Percentiles rank a stretch among this genome's conserved stretches.
These are phyloP conservation scores for Cryptococcus sp. DNA, from an alignment of 1,284 basidiomycete genomes.

Conservation along the genomic window DNA sequence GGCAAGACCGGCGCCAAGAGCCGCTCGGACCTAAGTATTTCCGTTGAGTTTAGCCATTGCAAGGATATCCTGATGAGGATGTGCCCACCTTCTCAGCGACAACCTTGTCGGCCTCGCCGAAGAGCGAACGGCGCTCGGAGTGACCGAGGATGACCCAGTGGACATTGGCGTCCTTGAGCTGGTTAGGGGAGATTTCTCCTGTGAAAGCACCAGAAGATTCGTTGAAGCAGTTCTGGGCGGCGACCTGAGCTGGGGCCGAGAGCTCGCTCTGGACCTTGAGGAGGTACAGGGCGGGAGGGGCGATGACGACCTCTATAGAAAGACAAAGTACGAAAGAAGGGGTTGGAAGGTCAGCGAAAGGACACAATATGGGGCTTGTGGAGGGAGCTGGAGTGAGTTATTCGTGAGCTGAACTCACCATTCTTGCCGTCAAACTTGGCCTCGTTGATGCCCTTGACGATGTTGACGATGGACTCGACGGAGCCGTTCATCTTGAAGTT, in stretches of 20 bases:
- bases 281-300: slow-evolving; percentile 86
- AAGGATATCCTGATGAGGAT: too few species aligned
- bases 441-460: slow-evolving; percentile 71
- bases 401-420: slow-evolving; percentile 59
- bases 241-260: slow-evolving; percentile 68
- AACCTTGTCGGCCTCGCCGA: slow-evolving; percentile 80
- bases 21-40: slow-evolving; percentile 62
- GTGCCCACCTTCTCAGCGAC: slow-evolving; percentile 79
- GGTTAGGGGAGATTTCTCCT: slow-evolving; percentile 84
- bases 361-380: neutral
- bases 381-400: neutral
- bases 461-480: slow-evolving; percentile 63
- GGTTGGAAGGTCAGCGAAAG: neutral
- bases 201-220: slow-evolving; percentile 90
- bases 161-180: slow-evolving; percentile 81
- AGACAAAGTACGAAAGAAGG: slow-evolving; percentile 3
- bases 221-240: slow-evolving; percentile 91
- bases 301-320: slow-evolving; percentile 79
- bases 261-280: slow-evolving; percentile 65
- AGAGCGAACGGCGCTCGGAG: slow-evolving; percentile 92
- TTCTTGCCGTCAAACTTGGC: slow-evolving; percentile 72
- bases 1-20: slow-evolving; percentile 71
- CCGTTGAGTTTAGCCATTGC: slow-evolving; percentile 59
- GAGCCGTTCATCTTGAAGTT: slow-evolving; percentile 96
- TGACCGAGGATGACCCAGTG: slow-evolving; percentile 97